These are phyloP conservation scores for Glycyrrhiza uralensis DNA, from an alignment of 306 rosid species.

Conservation along the genomic window DNA sequence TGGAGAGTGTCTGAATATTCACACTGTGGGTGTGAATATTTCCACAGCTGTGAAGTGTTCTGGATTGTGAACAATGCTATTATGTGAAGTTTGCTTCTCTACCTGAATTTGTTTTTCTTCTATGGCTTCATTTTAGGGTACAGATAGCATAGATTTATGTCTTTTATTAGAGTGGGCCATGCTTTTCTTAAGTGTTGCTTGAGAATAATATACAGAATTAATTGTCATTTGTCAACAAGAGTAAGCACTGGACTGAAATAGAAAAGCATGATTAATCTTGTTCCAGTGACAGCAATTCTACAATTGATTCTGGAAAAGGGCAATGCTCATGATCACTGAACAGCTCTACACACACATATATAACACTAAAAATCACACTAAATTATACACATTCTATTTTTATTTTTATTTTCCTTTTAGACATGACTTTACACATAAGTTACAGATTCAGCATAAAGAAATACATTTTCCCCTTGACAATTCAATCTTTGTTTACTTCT, in stretches of 20 bases:
- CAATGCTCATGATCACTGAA: background rate
- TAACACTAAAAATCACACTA: too few species aligned
- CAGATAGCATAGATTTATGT: too few species aligned
- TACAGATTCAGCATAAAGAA: background rate
- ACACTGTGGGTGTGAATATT: too few species aligned
- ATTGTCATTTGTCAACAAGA: background rate
- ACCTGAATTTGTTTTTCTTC: too few species aligned
- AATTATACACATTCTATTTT: background rate
- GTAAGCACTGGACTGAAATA: background rate
- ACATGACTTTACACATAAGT: background rate
- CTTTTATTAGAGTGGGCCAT: too few species aligned
- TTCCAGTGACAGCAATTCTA: background rate
- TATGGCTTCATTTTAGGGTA: too few species aligned
- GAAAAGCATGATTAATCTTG: conserved; percentile 1
- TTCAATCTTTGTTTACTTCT: background rate
- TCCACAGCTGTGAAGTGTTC: too few species aligned
- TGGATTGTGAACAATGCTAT: too few species aligned
- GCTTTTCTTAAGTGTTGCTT: background rate
- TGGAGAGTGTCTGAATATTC: too few species aligned
- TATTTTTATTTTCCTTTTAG: too few species aligned
- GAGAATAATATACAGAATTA: background rate
- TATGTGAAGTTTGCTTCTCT: too few species aligned
- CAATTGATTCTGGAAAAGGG: background rate
- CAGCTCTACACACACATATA: background rate
- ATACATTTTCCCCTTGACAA: background rate